Conservation (phyloP, 306 rosid genomes). For the Quercus dentata region DNA sequence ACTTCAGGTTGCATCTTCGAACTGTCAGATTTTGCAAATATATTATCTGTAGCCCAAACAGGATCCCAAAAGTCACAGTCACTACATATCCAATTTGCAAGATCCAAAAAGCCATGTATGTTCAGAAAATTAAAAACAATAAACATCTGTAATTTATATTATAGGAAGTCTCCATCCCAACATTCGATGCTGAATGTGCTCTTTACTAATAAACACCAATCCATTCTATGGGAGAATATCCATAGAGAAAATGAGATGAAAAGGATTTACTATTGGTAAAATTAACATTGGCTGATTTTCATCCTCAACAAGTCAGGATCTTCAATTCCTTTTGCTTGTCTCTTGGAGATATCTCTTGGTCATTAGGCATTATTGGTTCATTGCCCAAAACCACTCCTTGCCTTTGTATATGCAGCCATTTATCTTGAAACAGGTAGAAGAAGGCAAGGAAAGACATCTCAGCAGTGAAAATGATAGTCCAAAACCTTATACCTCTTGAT, state of each 20-base stretch:
- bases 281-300: conserved; percentile 9
- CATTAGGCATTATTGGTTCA: conserved; percentile 24
- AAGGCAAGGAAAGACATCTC: conserved; percentile 53
- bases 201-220: conserved; percentile 2
- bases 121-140: background rate
- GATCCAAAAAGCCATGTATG: no score
- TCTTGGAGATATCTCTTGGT: conserved; percentile 23
- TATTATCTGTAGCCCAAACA: no score
- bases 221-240: conserved; percentile 1
- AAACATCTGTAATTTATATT: background rate
- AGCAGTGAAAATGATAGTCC: conserved; percentile 68
- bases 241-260: background rate
- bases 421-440: conserved; percentile 89
- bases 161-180: conserved; percentile 4
- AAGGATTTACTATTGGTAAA: conserved; percentile 6
- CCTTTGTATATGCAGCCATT: conserved; percentile 62
- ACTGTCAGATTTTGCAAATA: no score
- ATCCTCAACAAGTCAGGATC: conserved; percentile 46
- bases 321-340: conserved; percentile 40
- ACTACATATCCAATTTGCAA: no score
- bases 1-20: no score
- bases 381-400: conserved; percentile 53
- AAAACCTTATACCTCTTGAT: conserved; percentile 50
- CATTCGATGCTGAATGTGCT: background rate
- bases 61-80: no score